A percentile compares a stretch with the other conserved stretches of the same genome.
These are phyloP conservation scores for Plasmodium gonderi DNA, from an alignment of 169 alveolate species.

Conservation along the genomic window DNA sequence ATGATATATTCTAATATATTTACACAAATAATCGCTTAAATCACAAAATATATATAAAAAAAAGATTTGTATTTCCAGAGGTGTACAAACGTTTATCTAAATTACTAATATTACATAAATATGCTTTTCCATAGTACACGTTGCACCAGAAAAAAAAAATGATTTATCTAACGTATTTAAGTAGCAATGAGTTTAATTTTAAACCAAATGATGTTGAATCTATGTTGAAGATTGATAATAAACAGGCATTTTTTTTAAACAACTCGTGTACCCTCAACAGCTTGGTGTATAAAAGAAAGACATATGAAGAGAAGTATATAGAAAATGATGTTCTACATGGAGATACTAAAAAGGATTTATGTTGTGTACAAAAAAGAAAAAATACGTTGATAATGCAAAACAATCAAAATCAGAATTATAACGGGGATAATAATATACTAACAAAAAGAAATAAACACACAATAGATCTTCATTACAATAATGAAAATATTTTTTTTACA, in stretches of 20 bases:
- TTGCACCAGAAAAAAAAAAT: constrained; percentile 26
- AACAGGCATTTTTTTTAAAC: neutral
- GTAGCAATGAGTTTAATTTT: constrained; percentile 20
- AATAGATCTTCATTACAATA: neutral
- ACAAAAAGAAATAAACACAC: neutral
- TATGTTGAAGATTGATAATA: constrained; percentile 1
- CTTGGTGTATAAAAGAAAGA: neutral
- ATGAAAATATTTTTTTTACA: neutral
- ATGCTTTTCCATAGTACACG: neutral
- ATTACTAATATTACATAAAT: neutral
- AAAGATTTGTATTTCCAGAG: neutral
- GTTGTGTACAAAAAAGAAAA: neutral
- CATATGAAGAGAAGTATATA: neutral
- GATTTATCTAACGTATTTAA: constrained; percentile 26
- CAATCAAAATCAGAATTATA: neutral
- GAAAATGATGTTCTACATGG: neutral
- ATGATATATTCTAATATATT: neutral
- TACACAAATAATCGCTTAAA: neutral
- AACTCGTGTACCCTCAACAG: neutral
- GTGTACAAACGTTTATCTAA: neutral
- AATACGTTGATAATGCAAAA: neutral
- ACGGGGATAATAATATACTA: neutral
- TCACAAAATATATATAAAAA: neutral
- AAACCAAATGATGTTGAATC: constrained; percentile 11
- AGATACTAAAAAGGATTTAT: neutral